Evolutionary conservation across 1,284 basidiomycete genomes (phyloP), one percentile per base, ranked within the genome.

Genomic region (Trichosporon coremiiforme): DNA sequence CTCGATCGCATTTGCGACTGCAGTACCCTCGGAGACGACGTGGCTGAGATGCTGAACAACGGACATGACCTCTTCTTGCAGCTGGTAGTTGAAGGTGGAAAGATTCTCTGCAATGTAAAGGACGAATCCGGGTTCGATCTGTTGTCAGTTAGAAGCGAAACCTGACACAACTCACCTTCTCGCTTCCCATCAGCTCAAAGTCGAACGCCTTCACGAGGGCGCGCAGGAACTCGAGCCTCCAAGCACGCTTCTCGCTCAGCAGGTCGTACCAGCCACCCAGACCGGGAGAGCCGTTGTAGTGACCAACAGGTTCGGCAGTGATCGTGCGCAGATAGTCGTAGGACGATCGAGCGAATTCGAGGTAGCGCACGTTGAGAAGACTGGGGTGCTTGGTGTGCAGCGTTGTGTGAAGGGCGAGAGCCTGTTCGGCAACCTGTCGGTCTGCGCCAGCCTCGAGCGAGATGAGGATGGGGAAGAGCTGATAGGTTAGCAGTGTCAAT

Each of bases 101-200:
- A 99, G 90, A 78, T 97, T 98, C 81, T 99, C 97, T 0, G 93
- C 91, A 86, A 98, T 90, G 83, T 93, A 99, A 62, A 94, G 89
- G 0, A 88, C 88, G 75, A 98, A 93, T 35, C 90, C 88, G 35
- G 94, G 86, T 75, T 94, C 90, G 70, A 91, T 88, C 90, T 94
- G 75, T 8, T 0, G 71, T 69, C 66, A 70, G 69, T 57, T 25
- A 1, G 29, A 1, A 17, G 5, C 1, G 35, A 33, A 8, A n/a
- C n/a, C n/a, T 15, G 13, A 13, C 62, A 69, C 84, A 77, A 85
- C 86, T 81, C 86, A 78, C 81, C 50, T 70, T 70, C 72, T 64
- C 68, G 36, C 64, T 68, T 73, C 75, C 71, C 17, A 70, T 60
- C n/a, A 81, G 75, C 70, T 90, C 87, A 66, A 89, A 87, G 68